phyloP scores from a whole-genome alignment of 805 yeast species.

The Wickerhamiella lipophila region DNA sequence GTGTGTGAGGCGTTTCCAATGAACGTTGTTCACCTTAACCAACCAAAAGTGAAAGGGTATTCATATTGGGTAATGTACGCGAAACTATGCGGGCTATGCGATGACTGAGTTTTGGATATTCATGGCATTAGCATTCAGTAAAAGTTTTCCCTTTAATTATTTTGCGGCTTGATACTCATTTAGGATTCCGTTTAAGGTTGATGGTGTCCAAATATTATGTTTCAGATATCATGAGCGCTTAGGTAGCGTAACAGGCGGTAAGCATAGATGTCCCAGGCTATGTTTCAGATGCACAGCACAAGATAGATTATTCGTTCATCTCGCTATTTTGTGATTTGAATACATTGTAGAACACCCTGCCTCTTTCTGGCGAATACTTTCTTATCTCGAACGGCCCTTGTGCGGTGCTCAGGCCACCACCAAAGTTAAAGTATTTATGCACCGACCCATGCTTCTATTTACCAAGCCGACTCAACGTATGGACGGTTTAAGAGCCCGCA shows the following conservation, averaged over 20 bases:
- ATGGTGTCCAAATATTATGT: not conserved
- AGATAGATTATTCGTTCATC: not conserved
- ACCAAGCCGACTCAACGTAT: not conserved
- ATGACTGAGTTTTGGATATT: not conserved
- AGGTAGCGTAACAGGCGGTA: not conserved
- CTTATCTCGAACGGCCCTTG: not conserved
- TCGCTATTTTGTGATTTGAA: not conserved
- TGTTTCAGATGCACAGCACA: not conserved
- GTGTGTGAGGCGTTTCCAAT: not conserved
- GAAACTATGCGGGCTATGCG: not conserved
- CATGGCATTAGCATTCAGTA: not conserved
- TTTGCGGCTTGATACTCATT: not conserved
- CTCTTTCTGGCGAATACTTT: not conserved
- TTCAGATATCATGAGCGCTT: not conserved
- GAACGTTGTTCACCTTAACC: not conserved
- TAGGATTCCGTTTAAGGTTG: not conserved
- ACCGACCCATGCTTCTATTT: not conserved
- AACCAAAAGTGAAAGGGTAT: not conserved
- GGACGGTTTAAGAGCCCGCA: conserved; percentile 6
- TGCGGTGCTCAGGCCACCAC: conserved; percentile 1
- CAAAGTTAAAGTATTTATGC: not conserved
- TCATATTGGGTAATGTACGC: not conserved
- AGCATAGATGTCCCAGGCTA: not conserved
- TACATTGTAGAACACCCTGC: not conserved
- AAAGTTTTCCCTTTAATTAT: not conserved